Evolutionary conservation across 2,329 filamentous ascomycete genomes (phyloP).

Genomic region (Emmonsia crescens): DNA sequence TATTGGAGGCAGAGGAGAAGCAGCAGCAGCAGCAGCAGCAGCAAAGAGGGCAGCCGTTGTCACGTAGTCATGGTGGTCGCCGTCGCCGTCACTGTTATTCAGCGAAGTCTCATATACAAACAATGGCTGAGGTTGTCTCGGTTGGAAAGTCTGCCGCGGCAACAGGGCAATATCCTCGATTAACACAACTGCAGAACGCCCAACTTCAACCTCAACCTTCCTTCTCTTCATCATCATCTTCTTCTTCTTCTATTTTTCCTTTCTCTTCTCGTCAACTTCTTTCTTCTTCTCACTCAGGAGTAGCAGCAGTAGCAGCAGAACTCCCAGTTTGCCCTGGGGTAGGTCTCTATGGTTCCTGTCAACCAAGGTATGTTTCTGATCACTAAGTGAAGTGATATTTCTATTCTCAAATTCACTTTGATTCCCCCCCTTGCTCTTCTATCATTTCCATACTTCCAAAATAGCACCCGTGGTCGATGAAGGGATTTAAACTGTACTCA

Average conservation of each 20-base stretch:
- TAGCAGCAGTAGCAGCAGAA: background rate
- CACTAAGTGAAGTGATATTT: background rate
- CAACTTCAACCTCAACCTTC: background rate
- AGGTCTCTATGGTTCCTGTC: background rate
- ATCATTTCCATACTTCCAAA: background rate
- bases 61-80: background rate
- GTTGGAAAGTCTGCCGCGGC: background rate
- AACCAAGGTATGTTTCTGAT: background rate
- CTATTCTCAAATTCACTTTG: background rate
- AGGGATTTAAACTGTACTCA: background rate
- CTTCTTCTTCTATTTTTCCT: background rate
- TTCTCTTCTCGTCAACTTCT: background rate
- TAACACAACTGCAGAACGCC: background rate
- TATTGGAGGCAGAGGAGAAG: background rate
- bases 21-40: background rate
- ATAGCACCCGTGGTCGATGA: background rate
- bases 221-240: background rate
- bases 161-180: background rate
- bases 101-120: background rate
- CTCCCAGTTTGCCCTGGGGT: background rate
- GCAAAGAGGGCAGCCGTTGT: background rate
- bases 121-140: background rate
- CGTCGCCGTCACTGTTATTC: background rate
- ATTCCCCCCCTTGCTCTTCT: background rate
- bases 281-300: background rate